Conservation (phyloP, 768 basidiomycete species). For the Termitomyces sp. region DNA sequence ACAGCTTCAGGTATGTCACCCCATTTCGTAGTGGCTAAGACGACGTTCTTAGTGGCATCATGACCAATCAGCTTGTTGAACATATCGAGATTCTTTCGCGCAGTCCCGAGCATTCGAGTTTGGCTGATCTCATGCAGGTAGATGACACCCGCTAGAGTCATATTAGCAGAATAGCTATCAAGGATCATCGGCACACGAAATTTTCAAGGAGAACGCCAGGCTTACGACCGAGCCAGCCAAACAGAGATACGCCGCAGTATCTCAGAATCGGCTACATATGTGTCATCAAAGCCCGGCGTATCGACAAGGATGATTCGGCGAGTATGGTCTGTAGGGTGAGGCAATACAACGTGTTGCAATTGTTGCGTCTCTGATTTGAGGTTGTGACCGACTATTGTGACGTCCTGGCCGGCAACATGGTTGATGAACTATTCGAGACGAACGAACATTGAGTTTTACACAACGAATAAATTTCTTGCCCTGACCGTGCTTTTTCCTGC, state of each 20-base stretch:
- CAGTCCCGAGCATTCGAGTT: conserved; percentile 18
- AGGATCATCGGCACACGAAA: not conserved
- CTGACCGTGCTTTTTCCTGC: conserved; percentile 13
- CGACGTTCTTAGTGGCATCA: conserved; percentile 13
- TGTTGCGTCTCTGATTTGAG: conserved; percentile 12
- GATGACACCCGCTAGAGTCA: conserved; percentile 13
- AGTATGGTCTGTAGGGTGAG: conserved; percentile 6
- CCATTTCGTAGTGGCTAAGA: conserved; percentile 17
- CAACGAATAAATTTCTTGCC: too few relatives aligned
- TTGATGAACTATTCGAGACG: conserved; percentile 10
- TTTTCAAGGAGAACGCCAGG: too few relatives aligned
- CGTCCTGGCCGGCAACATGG: not conserved
- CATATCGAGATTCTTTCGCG: conserved; percentile 17
- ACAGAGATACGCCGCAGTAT: conserved; percentile 7
- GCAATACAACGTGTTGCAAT: conserved; percentile 8
- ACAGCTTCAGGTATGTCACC: conserved; percentile 1
- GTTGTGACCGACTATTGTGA: conserved; percentile 6
- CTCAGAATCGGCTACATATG: conserved; percentile 9
- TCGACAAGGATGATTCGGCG: conserved; percentile 11
- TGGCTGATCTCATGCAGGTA: conserved; percentile 17
- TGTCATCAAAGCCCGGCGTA: conserved; percentile 13
- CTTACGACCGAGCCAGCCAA: conserved; percentile 14
- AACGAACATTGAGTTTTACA: not conserved
- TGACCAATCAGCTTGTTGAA: conserved; percentile 15
- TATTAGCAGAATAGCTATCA: conserved; percentile 12